These are phyloP conservation scores for Conticribra weissflogii DNA, from an alignment of 108 stramenopile species.

Conservation along the genomic window DNA sequence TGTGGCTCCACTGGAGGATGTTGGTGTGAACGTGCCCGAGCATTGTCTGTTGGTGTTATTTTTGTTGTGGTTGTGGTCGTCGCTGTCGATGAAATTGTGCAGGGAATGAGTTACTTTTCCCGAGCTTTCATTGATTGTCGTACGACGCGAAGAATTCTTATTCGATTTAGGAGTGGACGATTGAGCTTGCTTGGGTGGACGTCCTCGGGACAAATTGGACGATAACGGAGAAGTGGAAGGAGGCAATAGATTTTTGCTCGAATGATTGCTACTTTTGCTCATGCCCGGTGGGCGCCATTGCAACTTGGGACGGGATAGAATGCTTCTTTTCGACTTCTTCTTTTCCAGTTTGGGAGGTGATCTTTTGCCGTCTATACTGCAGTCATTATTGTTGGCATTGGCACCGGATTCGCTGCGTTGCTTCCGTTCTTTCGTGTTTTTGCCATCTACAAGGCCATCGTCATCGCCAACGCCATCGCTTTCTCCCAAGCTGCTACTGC, in stretches of 20 bases:
- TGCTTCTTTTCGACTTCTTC: no score
- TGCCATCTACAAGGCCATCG: conserved; percentile 2
- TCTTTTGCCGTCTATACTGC: neutral
- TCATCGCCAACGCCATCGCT: conserved; percentile 15
- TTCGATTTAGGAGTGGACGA: no score
- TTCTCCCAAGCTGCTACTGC: no score
- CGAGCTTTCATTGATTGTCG: no score
- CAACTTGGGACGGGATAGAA: neutral
- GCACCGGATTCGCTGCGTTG: neutral
- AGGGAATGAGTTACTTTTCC: no score
- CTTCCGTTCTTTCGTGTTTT: neutral
- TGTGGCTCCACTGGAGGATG: no score
- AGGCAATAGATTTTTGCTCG: neutral
- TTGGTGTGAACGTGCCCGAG: no score
- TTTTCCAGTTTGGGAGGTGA: neutral
- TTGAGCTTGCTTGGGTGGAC: no score
- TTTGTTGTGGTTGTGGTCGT: no score
- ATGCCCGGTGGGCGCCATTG: conserved; percentile 24
- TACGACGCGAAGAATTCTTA: no score
- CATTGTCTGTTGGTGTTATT: no score
- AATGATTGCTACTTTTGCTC: conserved; percentile 1
- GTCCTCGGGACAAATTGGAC: neutral
- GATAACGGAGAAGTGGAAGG: neutral
- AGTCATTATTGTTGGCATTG: neutral
- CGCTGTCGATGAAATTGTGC: no score